Evolutionary conservation across 2,329 filamentous ascomycete species (phyloP), one percentile per base, ranked within the genome.

Genomic region (Aspergillus sojae): DNA sequence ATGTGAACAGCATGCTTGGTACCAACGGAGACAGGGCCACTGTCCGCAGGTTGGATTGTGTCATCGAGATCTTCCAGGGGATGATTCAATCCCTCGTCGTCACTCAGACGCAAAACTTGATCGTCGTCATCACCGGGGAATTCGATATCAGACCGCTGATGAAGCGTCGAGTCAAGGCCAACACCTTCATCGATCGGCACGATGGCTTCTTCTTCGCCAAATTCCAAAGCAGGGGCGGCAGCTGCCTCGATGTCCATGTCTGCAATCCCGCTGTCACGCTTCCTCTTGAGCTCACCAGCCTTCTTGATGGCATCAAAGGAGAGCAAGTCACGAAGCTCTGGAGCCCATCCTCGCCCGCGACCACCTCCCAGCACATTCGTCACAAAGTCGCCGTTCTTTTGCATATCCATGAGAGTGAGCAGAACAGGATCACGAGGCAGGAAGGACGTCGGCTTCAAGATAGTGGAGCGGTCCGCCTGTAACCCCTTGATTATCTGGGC

Each of bases 1-100:
- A 98, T 87, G 78, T 99, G 94, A 23, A 99, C 96, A 39, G 95
- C 95, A 73, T 97, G 94, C 79, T 96, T 95, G 12, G 95, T 99
- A 64, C 93, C 94, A 21, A 96, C 80, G 0, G 94, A 97, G 10
- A 98, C 90, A 0, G 93, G 91, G 0, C 93, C 93, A 67, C 88
- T 92, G 67, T 97, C 93, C 34, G 89, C 88, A 12, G 93, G 92
- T 73, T 95, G 91, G 43, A 88, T 89, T 0, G 92, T 94, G 50
- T 93, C 91, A 70, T 97, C 92, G 71, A 95, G 92, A 36, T 87
- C 86, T 16, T 91, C 86, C 65, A 81, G 75, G 16, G 81, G 77
- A 32, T 81, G 80, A 57, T 75, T 77, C 52, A 80, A 78, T 30
- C 79, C 75, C 62, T 82, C 82, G 30, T 84, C 80, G 56, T 84